These are phyloP conservation scores for Diaporthe humulicola DNA, from an alignment of 2,329 filamentous ascomycete species.

Conservation along the genomic window DNA sequence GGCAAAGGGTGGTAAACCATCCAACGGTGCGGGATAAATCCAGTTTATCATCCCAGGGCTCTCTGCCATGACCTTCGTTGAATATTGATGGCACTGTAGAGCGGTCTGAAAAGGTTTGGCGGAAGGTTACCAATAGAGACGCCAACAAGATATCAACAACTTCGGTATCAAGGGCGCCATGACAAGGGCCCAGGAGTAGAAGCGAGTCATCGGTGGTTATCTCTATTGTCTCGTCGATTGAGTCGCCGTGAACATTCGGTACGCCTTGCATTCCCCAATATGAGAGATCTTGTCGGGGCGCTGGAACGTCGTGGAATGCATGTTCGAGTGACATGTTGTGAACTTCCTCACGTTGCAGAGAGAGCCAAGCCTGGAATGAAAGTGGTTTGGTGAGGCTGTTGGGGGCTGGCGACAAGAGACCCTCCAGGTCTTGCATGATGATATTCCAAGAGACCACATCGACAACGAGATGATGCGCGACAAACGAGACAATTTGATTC, in stretches of 20 bases:
- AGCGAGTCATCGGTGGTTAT: neutral
- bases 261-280: conserved; percentile 14
- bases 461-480: conserved; percentile 5
- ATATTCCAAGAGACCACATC: conserved; percentile 9
- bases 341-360: neutral
- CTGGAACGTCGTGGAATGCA: neutral
- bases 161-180: neutral
- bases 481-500: neutral
- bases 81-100: neutral
- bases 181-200: neutral
- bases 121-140: conserved; percentile 1
- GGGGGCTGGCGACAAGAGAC: neutral
- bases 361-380: conserved; percentile 15
- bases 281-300: neutral
- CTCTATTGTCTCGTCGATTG: neutral
- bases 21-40: conserved; percentile 5
- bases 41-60: neutral
- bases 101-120: conserved; percentile 4
- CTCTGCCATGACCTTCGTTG: conserved; percentile 14
- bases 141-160: conserved; percentile 8
- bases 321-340: neutral
- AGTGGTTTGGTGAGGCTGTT: neutral
- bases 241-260: neutral
- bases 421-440: conserved; percentile 1
- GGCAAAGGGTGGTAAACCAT: conserved; percentile 4